Evolutionary conservation across 2,329 filamentous ascomycete species (phyloP), one percentile per base, ranked within the genome.

Genomic region (Apiospora kogelbergensis): DNA sequence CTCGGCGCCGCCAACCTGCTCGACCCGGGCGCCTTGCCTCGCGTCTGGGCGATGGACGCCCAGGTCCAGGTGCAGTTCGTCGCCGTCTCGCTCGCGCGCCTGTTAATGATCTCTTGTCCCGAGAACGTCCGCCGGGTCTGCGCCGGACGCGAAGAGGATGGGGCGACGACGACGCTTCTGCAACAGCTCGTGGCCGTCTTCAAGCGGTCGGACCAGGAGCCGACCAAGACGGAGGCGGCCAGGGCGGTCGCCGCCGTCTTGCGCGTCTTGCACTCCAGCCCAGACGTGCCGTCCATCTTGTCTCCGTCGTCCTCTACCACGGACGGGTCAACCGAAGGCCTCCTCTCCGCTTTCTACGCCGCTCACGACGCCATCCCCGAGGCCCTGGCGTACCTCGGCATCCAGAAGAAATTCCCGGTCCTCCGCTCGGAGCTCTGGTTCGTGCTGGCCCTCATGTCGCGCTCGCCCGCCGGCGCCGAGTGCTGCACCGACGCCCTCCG

Each of bases 361-460:
- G 76, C 75, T 30, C 85, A 89, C 74, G 70, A 73, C 3, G 71
- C 79, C 24, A 75, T 89, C 15, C 73, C 77, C 17, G 74, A 78
- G 9, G 79, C 83, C 0, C 80, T 91, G 7, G 75, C 82, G 1
- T 87, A 84, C 72, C 82, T 91, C 33, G 80, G 89, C 30, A 84
- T 81, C 1, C 89, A 91, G 74, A 79, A 77, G 3, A 89, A 88
- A 71, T 91, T 88, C 82, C 86, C 88, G 0, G 81, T 85, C 1
- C 80, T 91, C 2, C 83, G 86, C 22, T 89, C 87, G 46, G 89
- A 91, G 74, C 83, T 85, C 2, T 88, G 88, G 84, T 90, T 91
- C 71, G 84, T 89, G 6, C 82, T 90, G 66, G 89, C 89, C 2
- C 82, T 91, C 42, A 87, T 90, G 83, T 84, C 84, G 48, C 83